Base-by-base conservation (phyloP, 2,329 filamentous ascomycete genomes). In the Blastomyces gilchristii region DNA sequence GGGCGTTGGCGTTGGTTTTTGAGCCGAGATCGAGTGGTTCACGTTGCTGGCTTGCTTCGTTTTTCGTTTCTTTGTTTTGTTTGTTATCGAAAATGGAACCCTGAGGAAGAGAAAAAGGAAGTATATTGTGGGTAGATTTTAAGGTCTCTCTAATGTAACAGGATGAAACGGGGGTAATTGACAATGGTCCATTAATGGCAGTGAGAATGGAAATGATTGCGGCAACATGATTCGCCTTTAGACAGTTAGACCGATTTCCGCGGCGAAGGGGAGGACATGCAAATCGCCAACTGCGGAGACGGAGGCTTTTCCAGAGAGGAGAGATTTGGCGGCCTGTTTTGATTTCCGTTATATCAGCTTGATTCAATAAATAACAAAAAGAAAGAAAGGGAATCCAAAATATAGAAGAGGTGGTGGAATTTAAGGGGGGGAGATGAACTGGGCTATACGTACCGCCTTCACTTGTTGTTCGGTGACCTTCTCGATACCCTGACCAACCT, bases 191-290 rank as follows among this genome's bases (percentile, higher is more conserved):
- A 43, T 43, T 22, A 52, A 6, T 52, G 22, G 49, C 22, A 16
- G 28, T 28, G 25, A 28, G 12, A 52, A 52, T n/a, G 31, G 16
- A 2, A 45, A 59, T 2, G 41, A 39, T 18, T 25, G 16, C 31
- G 6, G n/a, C 11, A 47, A 47, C 8, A 37, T 18, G n/a, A 9
- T 18, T 7, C 22, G 9, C 37, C n/a, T 74, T 85, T 95, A 99
- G 84, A 96, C 91, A 77, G 87, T 90, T 75, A 99, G 85, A 71
- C 93, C 95, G 76, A 99, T 83, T 75, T 99, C 94, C 79, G 92
- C 90, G 69, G 91, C 94, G 75, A 88, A 99, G 63, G 94, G 94
- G 74, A 99, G 86, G 72, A 88, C 84, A 78, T 90, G 88, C 71
- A 99, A 84, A 76, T 99, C 94, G 77, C 94, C 94, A 67, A 97